phyloP scores from a whole-genome alignment of 345 rosid genomes.

The Noccaea bulbosa region DNA sequence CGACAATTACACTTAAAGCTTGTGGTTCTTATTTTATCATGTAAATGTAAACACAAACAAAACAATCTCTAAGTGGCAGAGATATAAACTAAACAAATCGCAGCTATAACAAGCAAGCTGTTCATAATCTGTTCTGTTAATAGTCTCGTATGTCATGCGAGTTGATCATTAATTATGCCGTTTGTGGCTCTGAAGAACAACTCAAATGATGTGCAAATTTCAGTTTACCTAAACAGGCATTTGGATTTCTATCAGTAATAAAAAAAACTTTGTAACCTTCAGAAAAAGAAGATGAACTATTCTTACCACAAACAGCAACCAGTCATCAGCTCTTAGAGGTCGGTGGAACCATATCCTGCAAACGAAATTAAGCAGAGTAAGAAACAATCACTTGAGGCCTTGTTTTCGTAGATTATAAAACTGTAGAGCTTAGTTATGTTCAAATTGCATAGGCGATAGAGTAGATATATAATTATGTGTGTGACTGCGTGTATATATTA shows the following conservation, averaged over 20 bases:
- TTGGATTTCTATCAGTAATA: not conserved
- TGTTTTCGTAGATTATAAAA: not conserved
- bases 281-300: slow-evolving; percentile 10
- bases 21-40: not conserved
- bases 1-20: not conserved
- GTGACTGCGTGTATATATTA: not conserved
- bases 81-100: too few relatives aligned
- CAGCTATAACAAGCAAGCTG: slow-evolving; percentile 12
- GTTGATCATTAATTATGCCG: not conserved
- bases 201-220: not conserved
- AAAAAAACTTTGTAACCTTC: slow-evolving; percentile 1
- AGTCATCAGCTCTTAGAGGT: slow-evolving; percentile 81
- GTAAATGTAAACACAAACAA: slow-evolving; percentile 17
- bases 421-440: too few relatives aligned
- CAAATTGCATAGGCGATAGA: not conserved
- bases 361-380: not conserved
- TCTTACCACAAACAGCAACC: slow-evolving; percentile 82
- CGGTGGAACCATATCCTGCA: slow-evolving; percentile 94
- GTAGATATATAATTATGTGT: not conserved
- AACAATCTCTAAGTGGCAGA: not conserved
- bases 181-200: slow-evolving; percentile 5
- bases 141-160: not conserved
- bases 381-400: not conserved
- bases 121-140: not conserved
- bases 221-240: slow-evolving; percentile 13